Conservation (phyloP, 306 rosid genomes). For the Neltuma alba region DNA sequence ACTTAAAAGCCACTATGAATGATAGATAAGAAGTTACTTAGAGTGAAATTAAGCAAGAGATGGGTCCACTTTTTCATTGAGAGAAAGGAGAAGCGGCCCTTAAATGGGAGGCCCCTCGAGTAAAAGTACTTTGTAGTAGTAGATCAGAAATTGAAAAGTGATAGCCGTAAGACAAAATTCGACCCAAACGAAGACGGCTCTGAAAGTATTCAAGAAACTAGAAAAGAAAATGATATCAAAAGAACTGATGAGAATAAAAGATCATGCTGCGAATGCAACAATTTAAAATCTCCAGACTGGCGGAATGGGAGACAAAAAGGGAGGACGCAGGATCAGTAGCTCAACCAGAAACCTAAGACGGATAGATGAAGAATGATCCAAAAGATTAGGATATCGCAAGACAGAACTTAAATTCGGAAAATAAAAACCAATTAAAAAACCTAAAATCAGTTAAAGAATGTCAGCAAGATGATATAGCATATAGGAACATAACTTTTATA, state of each 20-base stretch:
- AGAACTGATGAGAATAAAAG: slow-evolving; percentile 11
- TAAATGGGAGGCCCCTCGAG: background rate
- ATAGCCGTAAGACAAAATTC: background rate
- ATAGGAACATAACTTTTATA: background rate
- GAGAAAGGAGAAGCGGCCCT: background rate
- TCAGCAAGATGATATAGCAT: slow-evolving; percentile 7
- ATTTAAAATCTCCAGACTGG: background rate
- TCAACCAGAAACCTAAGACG: background rate
- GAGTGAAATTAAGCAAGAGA: slow-evolving; percentile 5
- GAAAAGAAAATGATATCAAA: slow-evolving; percentile 1
- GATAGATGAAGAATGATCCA: slow-evolving; percentile 1
- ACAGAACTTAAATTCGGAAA: background rate
- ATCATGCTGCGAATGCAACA: background rate
- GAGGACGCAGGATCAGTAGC: background rate
- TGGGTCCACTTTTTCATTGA: slow-evolving; percentile 19
- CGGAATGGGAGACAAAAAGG: background rate
- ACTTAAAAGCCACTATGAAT: background rate
- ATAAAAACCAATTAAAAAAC: background rate
- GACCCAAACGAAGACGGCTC: slow-evolving; percentile 3
- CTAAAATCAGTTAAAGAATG: background rate
- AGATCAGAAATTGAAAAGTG: slow-evolving; percentile 11
- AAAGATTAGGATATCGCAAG: background rate
- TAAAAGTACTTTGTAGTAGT: background rate
- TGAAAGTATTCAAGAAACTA: slow-evolving; percentile 6
- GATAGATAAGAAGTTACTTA: background rate